Evolutionary conservation across 768 basidiomycete species (phyloP), one percentile per base, ranked within the genome.

Genomic region (Antrodiella citrinella): DNA sequence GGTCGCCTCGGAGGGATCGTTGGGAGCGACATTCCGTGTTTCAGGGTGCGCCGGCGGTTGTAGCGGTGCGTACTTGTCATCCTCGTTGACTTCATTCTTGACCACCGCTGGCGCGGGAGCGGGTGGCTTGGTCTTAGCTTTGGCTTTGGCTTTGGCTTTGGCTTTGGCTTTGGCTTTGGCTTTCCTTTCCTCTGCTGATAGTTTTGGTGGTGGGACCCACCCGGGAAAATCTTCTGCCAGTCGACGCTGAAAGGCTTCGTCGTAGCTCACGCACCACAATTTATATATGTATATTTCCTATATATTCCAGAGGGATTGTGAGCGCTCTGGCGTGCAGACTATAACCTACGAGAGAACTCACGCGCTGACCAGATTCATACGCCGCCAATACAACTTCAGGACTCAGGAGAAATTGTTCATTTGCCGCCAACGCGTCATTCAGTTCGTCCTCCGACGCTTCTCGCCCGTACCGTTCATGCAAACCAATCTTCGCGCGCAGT

Each of bases 391-490:
- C 3, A 3, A 45, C 43, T 4, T 50, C 52, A 23, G 48, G 9
- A 26, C 3, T 4, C 21, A 4, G 3, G 23, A 9, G 12, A 15
- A 26, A 2, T 5, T 35, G n/a, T 10, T 25, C 35, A 44, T 18
- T 24, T 1, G 12, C 24, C 3, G 18, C 44, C 4, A 25, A n/a
- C 19, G 30, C 44, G 13, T 53, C 18, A 22, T 39, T 20, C 15
- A 53, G 19, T n/a, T 53, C 52, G 4, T 26, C 48, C 9, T 39
- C 52, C 2, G 52, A 44, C 3, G 52, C 48, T 38, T 53, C 52
- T 4, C 52, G 48, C 13, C 40, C 44, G 18, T 19, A 43, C 5
- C 13, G 12, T 22, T 23, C 26, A 3, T 44, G 52, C 44, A 53
- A 20, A n/a, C 11, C n/a, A 13, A 53, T 50, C 2, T 47, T 42